Percentiles rank a stretch among this genome's conserved stretches.
These are phyloP conservation scores for Didymella pomorum DNA, from an alignment of 2,329 filamentous ascomycete genomes.

Conservation along the genomic window DNA sequence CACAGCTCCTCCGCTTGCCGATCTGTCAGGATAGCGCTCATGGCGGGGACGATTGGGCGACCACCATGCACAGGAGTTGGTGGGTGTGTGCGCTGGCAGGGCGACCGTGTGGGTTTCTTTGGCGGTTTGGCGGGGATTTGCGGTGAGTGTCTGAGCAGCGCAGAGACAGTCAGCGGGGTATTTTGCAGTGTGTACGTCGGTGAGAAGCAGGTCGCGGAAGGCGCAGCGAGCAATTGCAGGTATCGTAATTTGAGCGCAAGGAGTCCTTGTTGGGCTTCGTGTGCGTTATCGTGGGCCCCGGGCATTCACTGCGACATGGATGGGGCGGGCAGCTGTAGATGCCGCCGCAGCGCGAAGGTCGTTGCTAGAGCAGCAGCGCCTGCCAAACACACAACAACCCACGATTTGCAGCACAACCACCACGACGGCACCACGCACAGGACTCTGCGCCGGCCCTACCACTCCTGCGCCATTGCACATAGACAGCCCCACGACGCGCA, in stretches of 20 bases:
- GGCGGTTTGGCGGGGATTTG: constrained; percentile 32
- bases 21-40: constrained; percentile 78
- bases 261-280: constrained; percentile 1
- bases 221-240: not conserved
- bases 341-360: constrained; percentile 2
- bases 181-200: constrained; percentile 1
- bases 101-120: constrained; percentile 24
- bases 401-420: constrained; percentile 13
- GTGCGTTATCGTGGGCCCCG: not conserved
- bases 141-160: constrained; percentile 30
- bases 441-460: constrained; percentile 3
- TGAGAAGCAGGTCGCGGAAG: constrained; percentile 1
- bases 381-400: constrained; percentile 20
- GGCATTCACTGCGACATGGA: constrained; percentile 11
- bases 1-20: constrained; percentile 91
- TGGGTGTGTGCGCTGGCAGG: constrained; percentile 10
- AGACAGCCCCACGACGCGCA: constrained; percentile 1
- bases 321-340: not conserved
- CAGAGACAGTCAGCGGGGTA: constrained; percentile 11
- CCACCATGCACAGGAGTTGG: constrained; percentile 43
- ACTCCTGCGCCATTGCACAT: not conserved
- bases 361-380: constrained; percentile 14
- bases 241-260: not conserved
- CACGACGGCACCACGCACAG: constrained; percentile 2
- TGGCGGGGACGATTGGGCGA: constrained; percentile 53